These are phyloP conservation scores for Macrocybe gigantea DNA, from an alignment of 768 basidiomycete genomes.

Conservation along the genomic window DNA sequence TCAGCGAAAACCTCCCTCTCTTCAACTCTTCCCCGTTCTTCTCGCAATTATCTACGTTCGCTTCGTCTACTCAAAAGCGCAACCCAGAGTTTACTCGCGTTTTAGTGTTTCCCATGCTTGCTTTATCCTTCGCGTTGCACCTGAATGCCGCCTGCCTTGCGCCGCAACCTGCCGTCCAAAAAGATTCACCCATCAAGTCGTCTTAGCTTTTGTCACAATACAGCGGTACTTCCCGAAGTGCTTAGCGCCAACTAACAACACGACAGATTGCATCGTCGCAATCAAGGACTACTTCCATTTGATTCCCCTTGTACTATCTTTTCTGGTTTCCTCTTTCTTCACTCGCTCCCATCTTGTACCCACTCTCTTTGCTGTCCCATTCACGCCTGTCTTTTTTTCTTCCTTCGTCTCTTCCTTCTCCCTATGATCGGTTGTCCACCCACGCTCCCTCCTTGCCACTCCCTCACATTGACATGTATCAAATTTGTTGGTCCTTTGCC, in stretches of 20 bases:
- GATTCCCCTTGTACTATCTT: too few species aligned
- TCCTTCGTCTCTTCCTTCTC: not conserved
- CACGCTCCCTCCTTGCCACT: too few species aligned
- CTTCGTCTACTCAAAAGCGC: not conserved
- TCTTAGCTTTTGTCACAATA: not conserved
- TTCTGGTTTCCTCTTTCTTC: not conserved
- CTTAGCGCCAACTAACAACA: not conserved
- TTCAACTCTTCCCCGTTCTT: not conserved
- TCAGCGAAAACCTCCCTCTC: not conserved
- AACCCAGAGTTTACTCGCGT: too few species aligned
- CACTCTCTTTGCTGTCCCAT: not conserved
- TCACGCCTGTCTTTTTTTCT: not conserved
- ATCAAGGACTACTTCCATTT: too few species aligned
- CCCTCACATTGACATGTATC: not conserved
- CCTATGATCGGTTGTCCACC: too few species aligned
- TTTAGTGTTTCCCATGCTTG: too few species aligned
- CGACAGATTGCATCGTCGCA: not conserved
- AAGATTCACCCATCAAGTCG: not conserved
- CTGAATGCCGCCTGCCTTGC: too few species aligned
- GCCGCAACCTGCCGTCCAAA: not conserved
- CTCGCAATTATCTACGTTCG: not conserved
- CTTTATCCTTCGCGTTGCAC: too few species aligned
- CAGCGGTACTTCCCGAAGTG: not conserved
- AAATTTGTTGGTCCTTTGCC: not conserved
- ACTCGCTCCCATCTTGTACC: not conserved